A percentile compares a stretch with the other conserved stretches of the same genome.
Evolutionary conservation across 2,329 filamentous ascomycete genomes (phyloP).

Genomic region (Neofusicoccum laricinum): DNA sequence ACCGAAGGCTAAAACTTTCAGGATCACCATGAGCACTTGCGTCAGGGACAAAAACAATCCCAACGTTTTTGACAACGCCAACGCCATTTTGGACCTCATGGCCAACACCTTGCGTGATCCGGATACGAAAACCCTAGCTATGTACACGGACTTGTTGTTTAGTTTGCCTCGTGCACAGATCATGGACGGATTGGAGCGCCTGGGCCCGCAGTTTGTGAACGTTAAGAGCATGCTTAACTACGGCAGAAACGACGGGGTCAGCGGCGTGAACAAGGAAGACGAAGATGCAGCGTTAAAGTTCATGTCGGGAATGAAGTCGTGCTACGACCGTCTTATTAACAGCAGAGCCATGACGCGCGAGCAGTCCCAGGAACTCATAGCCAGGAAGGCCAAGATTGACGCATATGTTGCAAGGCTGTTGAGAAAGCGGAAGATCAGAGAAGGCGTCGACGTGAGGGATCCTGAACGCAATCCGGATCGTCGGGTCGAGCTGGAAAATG

Average conservation of each 20-base stretch:
- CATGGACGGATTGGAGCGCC: background rate
- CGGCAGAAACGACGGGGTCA: background rate
- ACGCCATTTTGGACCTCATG: slow-evolving; percentile 52
- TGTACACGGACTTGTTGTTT: background rate
- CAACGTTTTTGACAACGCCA: slow-evolving; percentile 65
- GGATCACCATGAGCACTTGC: slow-evolving; percentile 71
- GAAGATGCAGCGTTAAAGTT: background rate
- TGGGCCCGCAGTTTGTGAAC: background rate
- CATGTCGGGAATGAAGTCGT: background rate
- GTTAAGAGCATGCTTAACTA: background rate
- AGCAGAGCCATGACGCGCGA: background rate
- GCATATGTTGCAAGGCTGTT: background rate
- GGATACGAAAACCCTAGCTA: background rate
- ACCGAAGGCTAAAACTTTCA: slow-evolving; percentile 52
- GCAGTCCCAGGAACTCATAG: background rate
- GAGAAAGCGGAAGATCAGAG: background rate
- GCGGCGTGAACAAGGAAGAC: background rate
- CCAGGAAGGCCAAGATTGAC: background rate
- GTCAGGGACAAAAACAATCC: slow-evolving; percentile 72
- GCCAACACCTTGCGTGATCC: background rate
- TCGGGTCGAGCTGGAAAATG: background rate
- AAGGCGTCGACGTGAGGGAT: background rate
- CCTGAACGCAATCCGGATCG: background rate
- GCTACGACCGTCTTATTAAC: background rate
- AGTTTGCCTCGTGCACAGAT: background rate